These are phyloP conservation scores for Aphanoascus verrucosus DNA, from an alignment of 2,329 filamentous ascomycete genomes.

Conservation along the genomic window DNA sequence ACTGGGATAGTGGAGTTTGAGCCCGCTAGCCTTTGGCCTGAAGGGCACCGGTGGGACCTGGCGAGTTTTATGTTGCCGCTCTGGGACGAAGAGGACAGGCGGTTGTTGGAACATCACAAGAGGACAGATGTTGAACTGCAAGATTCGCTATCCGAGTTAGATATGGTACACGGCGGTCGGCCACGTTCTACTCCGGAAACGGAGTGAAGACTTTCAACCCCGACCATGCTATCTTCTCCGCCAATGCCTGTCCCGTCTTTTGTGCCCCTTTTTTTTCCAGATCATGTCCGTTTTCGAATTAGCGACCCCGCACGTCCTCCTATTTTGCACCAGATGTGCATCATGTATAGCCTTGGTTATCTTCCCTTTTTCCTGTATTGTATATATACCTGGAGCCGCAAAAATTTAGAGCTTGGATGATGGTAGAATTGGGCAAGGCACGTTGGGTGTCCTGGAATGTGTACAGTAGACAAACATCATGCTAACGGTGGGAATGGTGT, in stretches of 20 bases:
- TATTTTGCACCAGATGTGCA: background rate
- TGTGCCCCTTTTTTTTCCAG: background rate
- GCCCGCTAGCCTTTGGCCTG: constrained; percentile 20
- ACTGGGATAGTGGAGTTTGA: constrained; percentile 34
- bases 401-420: background rate
- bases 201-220: background rate
- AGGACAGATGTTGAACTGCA: background rate
- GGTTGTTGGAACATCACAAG: background rate
- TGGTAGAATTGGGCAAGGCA: background rate
- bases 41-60: constrained; percentile 7
- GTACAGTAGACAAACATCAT: no score
- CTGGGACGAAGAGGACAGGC: background rate
- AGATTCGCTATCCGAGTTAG: no score
- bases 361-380: background rate
- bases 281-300: background rate
- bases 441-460: no score
- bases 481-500: no score
- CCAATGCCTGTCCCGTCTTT: background rate
- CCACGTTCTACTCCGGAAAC: background rate
- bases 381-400: background rate
- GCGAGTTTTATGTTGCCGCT: constrained; percentile 6
- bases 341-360: background rate
- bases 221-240: background rate
- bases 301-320: background rate
- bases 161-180: background rate